Evolutionary conservation across 139 green algal species (phyloP).

Genomic region (Chlamydomonas applanata): DNA sequence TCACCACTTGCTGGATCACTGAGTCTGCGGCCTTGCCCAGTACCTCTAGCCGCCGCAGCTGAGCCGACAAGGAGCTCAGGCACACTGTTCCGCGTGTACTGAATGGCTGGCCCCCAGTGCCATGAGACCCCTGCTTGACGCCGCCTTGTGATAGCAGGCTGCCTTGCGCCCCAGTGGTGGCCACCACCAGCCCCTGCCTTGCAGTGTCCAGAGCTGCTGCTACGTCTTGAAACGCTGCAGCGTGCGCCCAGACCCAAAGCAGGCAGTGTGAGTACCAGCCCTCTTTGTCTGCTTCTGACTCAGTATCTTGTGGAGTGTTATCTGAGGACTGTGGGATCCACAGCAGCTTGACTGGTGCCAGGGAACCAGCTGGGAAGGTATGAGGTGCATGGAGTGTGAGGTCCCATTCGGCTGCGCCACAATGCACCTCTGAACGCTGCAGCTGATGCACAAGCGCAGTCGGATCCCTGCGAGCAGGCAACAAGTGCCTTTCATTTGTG

Average conservation of each 20-base stretch:
- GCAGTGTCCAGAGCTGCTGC: constrained; percentile 9
- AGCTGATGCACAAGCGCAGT: background rate
- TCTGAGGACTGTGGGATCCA: constrained; percentile 7
- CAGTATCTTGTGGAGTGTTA: background rate
- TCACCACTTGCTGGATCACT: constrained; percentile 5
- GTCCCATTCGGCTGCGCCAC: constrained; percentile 21
- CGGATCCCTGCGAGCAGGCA: too few species aligned
- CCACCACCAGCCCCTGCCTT: too few species aligned
- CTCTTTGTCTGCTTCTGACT: background rate
- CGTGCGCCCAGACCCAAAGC: constrained; percentile 46
- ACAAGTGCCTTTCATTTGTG: too few species aligned
- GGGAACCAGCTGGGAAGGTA: constrained; percentile 16
- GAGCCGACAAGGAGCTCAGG: constrained; percentile 16
- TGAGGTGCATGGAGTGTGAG: constrained; percentile 33
- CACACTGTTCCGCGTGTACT: background rate
- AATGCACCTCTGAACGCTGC: constrained; percentile 17
- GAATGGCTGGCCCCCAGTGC: too few species aligned
- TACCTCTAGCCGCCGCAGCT: constrained; percentile 37
- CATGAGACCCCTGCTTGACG: too few species aligned
- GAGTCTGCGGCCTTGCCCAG: constrained; percentile 14
- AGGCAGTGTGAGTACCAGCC: constrained; percentile 15
- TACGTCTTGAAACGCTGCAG: constrained; percentile 27
- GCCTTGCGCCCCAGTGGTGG: too few species aligned
- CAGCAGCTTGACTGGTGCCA: constrained; percentile 31
- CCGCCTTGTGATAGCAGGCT: too few species aligned